Evolutionary conservation across 176 grass and related monocot genomes (phyloP).

Genomic region (Echinochloa phyllopogon): DNA sequence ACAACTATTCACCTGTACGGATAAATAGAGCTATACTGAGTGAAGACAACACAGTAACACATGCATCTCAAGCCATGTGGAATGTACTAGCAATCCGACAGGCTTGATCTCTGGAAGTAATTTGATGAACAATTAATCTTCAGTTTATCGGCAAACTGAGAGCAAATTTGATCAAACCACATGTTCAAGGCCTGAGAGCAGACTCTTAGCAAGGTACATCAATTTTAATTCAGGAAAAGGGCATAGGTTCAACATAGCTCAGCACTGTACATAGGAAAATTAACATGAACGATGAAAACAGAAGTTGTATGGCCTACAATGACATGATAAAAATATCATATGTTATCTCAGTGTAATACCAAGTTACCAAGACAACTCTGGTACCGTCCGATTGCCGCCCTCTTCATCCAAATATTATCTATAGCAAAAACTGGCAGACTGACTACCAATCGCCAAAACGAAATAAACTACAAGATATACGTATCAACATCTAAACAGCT

Average conservation of each 20-base stretch:
- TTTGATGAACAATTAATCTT: neutral
- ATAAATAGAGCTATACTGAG: conserved; percentile 1
- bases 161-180: neutral
- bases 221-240: neutral
- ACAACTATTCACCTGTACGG: conserved; percentile 79
- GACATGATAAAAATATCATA: neutral
- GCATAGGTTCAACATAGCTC: neutral
- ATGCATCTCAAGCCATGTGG: conserved; percentile 6
- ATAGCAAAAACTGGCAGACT: neutral
- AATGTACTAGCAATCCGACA: conserved; percentile 21
- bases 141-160: neutral
- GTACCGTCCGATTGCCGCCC: neutral
- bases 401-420: neutral
- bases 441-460: neutral
- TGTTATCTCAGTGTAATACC: neutral
- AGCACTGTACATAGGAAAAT: conserved; percentile 15
- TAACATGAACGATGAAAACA: neutral
- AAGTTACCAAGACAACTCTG: neutral
- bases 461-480: neutral
- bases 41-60: conserved; percentile 9
- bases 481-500: neutral
- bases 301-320: neutral
- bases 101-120: neutral
- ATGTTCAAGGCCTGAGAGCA: neutral
- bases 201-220: neutral